A percentile compares a stretch with the other conserved stretches of the same genome.
Evolutionary conservation across 2,329 filamentous ascomycete genomes (phyloP).

Genomic region (Hysterium pulicare): DNA sequence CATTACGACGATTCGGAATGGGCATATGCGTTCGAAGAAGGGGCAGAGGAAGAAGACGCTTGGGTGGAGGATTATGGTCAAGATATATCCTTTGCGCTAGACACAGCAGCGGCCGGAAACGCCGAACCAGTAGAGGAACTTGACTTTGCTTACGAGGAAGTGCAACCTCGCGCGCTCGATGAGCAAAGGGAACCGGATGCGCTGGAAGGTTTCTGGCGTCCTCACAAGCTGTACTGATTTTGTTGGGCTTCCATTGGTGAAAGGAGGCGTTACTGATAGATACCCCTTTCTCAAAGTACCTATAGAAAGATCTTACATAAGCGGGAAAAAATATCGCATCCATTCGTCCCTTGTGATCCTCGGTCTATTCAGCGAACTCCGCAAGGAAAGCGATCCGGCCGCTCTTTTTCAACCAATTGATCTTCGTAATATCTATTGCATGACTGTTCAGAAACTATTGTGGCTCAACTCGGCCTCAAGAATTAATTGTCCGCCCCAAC

Average conservation of each 20-base stretch:
- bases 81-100: conserved; percentile 5
- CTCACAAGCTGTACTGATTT: conserved; percentile 44
- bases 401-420: conserved; percentile 1
- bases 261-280: not conserved
- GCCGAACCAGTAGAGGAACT: conserved; percentile 8
- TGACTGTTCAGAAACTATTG: conserved; percentile 20
- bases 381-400: not conserved
- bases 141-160: too few species aligned
- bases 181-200: too few species aligned
- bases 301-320: not conserved
- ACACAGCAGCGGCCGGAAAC: conserved; percentile 2
- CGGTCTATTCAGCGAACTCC: conserved; percentile 1
- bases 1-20: conserved; percentile 1
- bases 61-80: conserved; percentile 7
- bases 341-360: conserved; percentile 1
- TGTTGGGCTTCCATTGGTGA: not conserved
- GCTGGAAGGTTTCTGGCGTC: conserved; percentile 42
- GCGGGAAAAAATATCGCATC: conserved; percentile 2
- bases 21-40: conserved; percentile 2
- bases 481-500: conserved; percentile 12
- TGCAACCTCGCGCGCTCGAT: too few species aligned
- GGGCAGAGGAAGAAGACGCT: conserved; percentile 5
- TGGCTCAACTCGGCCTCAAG: conserved; percentile 22
- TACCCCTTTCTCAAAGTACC: not conserved
- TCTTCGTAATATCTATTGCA: conserved; percentile 16